Conservation (phyloP, 2,329 filamentous ascomycete genomes). For the Microcyclospora tardicrescens region DNA sequence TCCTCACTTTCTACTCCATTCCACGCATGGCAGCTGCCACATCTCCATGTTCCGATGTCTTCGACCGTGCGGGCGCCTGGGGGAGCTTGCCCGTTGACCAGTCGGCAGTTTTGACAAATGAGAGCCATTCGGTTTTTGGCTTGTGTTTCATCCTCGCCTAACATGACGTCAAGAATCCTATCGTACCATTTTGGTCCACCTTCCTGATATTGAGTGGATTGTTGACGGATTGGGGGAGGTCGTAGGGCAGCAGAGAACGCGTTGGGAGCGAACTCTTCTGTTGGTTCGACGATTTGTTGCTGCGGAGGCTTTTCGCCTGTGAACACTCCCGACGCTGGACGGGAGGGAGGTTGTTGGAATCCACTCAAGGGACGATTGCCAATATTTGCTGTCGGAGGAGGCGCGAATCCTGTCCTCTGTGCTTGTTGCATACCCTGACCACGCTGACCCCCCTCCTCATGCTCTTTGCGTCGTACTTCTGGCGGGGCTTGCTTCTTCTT, state of each 20-base stretch:
- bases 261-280: constrained; percentile 61
- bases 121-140: constrained; percentile 82
- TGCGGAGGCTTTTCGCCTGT: neutral
- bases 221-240: constrained; percentile 8
- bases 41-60: constrained; percentile 79
- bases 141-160: constrained; percentile 89
- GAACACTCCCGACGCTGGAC: constrained; percentile 2
- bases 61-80: constrained; percentile 66
- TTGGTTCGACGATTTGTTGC: constrained; percentile 1
- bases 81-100: constrained; percentile 92
- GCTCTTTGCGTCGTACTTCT: constrained; percentile 8
- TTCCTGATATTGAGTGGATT: constrained; percentile 13
- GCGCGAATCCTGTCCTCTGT: constrained; percentile 46
- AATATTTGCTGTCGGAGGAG: constrained; percentile 55
- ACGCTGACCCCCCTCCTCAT: constrained; percentile 9
- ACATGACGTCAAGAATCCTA: constrained; percentile 74
- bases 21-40: constrained; percentile 65
- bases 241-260: constrained; percentile 39
- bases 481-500: constrained; percentile 9
- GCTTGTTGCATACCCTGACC: constrained; percentile 23
- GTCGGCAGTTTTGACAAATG: constrained; percentile 67
- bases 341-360: constrained; percentile 2
- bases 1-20: constrained; percentile 76
- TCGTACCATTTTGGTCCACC: constrained; percentile 69
- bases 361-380: constrained; percentile 20